These are phyloP conservation scores for Penicillium cataractarum DNA, from an alignment of 495 filamentous ascomycete genomes.

Conservation along the genomic window DNA sequence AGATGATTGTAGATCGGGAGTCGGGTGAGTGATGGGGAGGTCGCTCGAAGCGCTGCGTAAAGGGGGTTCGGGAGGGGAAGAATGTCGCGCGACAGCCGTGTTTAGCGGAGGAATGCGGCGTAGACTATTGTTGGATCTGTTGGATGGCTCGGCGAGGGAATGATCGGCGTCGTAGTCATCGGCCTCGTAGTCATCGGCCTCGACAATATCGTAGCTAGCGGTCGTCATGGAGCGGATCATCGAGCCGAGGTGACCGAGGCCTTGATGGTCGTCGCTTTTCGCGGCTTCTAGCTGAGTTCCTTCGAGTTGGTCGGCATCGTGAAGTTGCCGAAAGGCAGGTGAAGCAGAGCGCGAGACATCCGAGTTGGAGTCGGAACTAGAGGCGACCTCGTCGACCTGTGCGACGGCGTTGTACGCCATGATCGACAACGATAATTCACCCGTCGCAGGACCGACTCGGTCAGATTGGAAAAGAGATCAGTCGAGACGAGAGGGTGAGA, in stretches of 20 bases:
- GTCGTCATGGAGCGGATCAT: constrained; percentile 49
- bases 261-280: constrained; percentile 28
- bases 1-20: constrained; percentile 72
- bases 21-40: constrained; percentile 68
- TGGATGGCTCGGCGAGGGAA: constrained; percentile 28
- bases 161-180: constrained; percentile 50
- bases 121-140: constrained; percentile 22
- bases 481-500: background rate
- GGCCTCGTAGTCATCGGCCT: constrained; percentile 53
- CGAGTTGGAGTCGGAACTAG: constrained; percentile 42
- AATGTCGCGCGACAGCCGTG: constrained; percentile 34
- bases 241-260: constrained; percentile 36
- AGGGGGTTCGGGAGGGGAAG: constrained; percentile 48
- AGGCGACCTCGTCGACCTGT: constrained; percentile 47
- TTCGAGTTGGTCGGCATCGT: constrained; percentile 34
- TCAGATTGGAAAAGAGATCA: constrained; percentile 13
- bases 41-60: constrained; percentile 64
- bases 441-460: constrained; percentile 14
- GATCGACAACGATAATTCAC: constrained; percentile 9
- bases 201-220: constrained; percentile 49
- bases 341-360: constrained; percentile 38
- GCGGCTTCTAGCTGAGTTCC: constrained; percentile 31
- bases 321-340: constrained; percentile 32
- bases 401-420: constrained; percentile 56
- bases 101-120: constrained; percentile 40